Percentiles rank a stretch among this genome's conserved stretches.
These are phyloP conservation scores for Claviceps sp. DNA, from an alignment of 2,329 filamentous ascomycete species.

Conservation along the genomic window DNA sequence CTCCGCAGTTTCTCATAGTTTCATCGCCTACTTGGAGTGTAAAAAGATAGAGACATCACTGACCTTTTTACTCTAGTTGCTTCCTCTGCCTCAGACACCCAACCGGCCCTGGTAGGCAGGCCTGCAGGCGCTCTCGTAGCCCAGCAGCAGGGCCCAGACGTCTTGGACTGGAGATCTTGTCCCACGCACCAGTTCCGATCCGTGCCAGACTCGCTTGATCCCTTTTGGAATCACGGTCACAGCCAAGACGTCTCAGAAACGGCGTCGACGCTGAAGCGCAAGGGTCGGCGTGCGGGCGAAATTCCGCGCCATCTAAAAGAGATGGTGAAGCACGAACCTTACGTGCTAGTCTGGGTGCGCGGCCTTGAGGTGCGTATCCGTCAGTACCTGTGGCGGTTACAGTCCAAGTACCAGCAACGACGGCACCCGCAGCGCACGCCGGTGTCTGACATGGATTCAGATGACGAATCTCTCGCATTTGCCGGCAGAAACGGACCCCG, in stretches of 20 bases:
- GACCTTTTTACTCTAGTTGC: neutral
- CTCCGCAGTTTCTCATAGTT: neutral
- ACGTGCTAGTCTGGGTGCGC: conserved; percentile 67
- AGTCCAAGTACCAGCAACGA: neutral
- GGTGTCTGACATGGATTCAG: conserved; percentile 27
- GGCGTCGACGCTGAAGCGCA: conserved; percentile 30
- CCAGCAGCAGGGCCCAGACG: conserved; percentile 64
- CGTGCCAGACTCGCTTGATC: conserved; percentile 81
- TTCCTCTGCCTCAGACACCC: neutral
- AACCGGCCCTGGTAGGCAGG: conserved; percentile 44
- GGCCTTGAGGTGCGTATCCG: conserved; percentile 77
- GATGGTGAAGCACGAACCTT: conserved; percentile 67
- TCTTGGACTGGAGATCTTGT: conserved; percentile 69
- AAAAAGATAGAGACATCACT: neutral
- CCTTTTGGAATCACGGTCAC: conserved; percentile 58
- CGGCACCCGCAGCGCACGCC: neutral
- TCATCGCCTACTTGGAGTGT: neutral
- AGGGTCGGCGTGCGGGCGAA: conserved; percentile 33
- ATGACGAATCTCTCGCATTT: conserved; percentile 85
- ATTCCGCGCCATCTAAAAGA: conserved; percentile 72
- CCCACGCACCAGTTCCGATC: conserved; percentile 67
- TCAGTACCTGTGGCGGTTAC: conserved; percentile 50
- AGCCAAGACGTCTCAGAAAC: conserved; percentile 37
- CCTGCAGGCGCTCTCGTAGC: conserved; percentile 77
- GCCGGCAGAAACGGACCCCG: conserved; percentile 57